Conservation (phyloP, 2,329 filamentous ascomycete genomes). For the Exophiala mesophila region DNA sequence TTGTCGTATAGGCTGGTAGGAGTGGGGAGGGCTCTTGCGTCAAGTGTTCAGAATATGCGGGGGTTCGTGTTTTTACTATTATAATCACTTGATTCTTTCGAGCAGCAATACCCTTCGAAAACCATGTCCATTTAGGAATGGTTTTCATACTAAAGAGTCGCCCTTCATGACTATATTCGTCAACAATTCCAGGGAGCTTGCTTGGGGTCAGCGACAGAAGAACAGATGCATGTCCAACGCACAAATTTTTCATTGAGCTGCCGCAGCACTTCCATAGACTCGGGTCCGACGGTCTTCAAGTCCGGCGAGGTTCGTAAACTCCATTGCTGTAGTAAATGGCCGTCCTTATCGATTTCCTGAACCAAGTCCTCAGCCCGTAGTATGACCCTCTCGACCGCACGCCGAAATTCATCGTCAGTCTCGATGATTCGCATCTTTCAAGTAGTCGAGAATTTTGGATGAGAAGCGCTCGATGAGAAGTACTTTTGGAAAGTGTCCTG, state of each 20-base stretch:
- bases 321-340: neutral
- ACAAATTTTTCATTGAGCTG: neutral
- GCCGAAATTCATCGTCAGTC: no score
- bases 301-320: neutral
- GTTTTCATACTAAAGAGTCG: neutral
- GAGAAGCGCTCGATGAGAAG: no score
- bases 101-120: slow-evolving; percentile 1
- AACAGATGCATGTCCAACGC: neutral
- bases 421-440: no score
- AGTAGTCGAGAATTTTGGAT: no score
- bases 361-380: neutral
- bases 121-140: neutral
- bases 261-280: neutral
- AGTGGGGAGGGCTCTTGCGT: neutral
- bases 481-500: no score
- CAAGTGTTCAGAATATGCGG: neutral
- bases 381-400: no score
- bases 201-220: neutral
- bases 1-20: neutral
- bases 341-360: neutral
- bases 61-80: neutral
- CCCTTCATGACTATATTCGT: slow-evolving; percentile 1
- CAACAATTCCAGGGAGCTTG: neutral
- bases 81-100: slow-evolving; percentile 1
- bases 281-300: neutral